Percentiles rank a stretch among this genome's conserved stretches.
phyloP scores from a whole-genome alignment of 1,284 basidiomycete genomes.

The Sanghuangporus sanghuang region DNA sequence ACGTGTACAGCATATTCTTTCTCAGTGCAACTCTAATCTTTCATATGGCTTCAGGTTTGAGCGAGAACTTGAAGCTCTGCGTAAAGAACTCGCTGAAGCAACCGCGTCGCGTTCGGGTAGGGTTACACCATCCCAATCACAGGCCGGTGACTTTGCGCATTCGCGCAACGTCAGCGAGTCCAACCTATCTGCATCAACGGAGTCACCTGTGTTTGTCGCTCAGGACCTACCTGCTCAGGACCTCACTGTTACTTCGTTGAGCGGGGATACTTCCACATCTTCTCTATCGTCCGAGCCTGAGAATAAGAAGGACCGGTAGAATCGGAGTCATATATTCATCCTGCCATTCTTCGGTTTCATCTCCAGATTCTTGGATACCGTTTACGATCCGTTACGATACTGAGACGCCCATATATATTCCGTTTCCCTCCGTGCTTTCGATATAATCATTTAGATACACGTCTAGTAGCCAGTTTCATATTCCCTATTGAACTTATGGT shows the following conservation, averaged over 20 bases:
- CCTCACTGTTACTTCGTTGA: neutral
- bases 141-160: constrained; percentile 31
- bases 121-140: constrained; percentile 37
- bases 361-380: neutral
- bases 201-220: constrained; percentile 16
- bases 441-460: too few relatives aligned
- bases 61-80: constrained; percentile 79
- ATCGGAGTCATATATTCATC: neutral
- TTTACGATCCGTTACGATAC: too few relatives aligned
- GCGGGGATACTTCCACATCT: neutral
- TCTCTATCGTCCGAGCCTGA: neutral
- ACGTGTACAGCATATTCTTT: constrained; percentile 28
- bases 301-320: constrained; percentile 8
- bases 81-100: constrained; percentile 77
- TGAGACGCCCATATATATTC: too few relatives aligned
- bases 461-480: too few relatives aligned
- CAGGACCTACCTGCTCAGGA: constrained; percentile 9
- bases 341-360: neutral
- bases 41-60: constrained; percentile 62
- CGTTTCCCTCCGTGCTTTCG: too few relatives aligned
- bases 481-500: too few relatives aligned
- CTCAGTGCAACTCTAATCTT: neutral
- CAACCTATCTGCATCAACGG: constrained; percentile 12
- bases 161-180: constrained; percentile 27
- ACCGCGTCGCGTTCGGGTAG: constrained; percentile 39